These are phyloP conservation scores for Marsdenia floribunda DNA, from an alignment of 257 asterid species.

Conservation along the genomic window DNA sequence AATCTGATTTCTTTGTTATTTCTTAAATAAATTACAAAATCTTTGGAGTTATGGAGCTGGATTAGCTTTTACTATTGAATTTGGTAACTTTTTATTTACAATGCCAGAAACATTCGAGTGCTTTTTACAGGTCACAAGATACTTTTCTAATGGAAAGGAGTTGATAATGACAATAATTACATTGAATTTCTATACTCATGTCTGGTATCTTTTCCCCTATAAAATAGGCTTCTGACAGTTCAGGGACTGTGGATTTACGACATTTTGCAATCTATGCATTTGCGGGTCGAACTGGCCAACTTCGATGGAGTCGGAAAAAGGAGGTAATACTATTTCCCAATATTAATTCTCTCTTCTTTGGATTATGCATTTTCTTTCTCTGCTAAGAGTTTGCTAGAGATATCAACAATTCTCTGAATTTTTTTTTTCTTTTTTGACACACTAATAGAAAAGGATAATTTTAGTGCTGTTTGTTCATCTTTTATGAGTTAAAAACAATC, in stretches of 20 bases:
- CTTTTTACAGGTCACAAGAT: neutral
- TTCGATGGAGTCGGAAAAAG: slow-evolving; percentile 80
- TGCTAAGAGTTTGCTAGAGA: neutral
- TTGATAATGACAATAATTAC: neutral
- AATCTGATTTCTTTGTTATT: neutral
- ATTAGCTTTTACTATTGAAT: neutral
- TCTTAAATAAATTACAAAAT: neutral
- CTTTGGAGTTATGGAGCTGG: neutral
- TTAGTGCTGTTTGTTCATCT: neutral
- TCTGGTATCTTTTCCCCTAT: slow-evolving; percentile 20
- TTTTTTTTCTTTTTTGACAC: neutral
- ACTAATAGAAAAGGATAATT: neutral
- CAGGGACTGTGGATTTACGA: slow-evolving; percentile 68
- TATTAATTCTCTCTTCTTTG: slow-evolving; percentile 8
- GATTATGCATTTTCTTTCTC: neutral
- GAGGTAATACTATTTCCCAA: slow-evolving; percentile 42
- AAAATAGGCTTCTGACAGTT: slow-evolving; percentile 64
- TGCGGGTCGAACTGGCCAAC: slow-evolving; percentile 83
- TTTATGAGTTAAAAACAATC: neutral
- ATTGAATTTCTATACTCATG: slow-evolving; percentile 3
- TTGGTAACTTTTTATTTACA: neutral
- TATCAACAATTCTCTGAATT: neutral
- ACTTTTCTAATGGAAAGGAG: neutral
- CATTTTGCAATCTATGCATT: slow-evolving; percentile 94
- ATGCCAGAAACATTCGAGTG: neutral